Conservation (phyloP, 78 protist genomes). For the Isochrysis galbana region DNA sequence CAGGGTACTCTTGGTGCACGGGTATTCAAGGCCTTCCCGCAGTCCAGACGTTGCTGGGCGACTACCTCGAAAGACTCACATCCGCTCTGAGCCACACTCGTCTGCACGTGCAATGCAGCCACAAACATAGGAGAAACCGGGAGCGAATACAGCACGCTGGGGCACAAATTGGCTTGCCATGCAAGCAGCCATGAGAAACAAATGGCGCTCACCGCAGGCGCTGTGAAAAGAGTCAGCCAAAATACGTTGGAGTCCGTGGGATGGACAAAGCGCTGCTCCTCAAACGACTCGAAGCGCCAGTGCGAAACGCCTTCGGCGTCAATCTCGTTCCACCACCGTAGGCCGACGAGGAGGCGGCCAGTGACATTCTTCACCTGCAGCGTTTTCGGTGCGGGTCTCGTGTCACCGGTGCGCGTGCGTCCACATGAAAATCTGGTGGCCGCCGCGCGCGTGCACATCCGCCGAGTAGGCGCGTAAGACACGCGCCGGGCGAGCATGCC, state of each 20-base stretch:
- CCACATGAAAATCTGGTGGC: too few relatives aligned
- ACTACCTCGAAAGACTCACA: too few relatives aligned
- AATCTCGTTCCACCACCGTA: slow-evolving; percentile 50
- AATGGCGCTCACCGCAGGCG: neutral
- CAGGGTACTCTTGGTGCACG: too few relatives aligned
- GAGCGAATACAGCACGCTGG: too few relatives aligned
- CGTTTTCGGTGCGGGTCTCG: neutral
- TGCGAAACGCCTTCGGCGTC: neutral
- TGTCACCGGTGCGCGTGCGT: neutral
- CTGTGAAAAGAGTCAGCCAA: neutral
- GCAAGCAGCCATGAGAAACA: too few relatives aligned
- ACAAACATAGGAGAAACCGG: too few relatives aligned
- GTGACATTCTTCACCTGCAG: neutral
- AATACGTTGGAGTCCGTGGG: neutral
- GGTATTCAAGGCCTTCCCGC: too few relatives aligned
- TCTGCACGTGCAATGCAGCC: too few relatives aligned
- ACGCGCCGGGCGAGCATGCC: neutral
- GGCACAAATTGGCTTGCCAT: too few relatives aligned
- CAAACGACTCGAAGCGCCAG: neutral
- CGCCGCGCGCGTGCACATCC: too few relatives aligned
- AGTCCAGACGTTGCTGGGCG: too few relatives aligned
- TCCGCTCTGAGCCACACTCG: too few relatives aligned
- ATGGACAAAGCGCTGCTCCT: neutral
- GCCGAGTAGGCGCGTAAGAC: neutral
- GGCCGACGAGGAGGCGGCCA: slow-evolving; percentile 47